Evolutionary conservation across 352 stramenopile species (phyloP).

Genomic region (Phytophthora ramorum): DNA sequence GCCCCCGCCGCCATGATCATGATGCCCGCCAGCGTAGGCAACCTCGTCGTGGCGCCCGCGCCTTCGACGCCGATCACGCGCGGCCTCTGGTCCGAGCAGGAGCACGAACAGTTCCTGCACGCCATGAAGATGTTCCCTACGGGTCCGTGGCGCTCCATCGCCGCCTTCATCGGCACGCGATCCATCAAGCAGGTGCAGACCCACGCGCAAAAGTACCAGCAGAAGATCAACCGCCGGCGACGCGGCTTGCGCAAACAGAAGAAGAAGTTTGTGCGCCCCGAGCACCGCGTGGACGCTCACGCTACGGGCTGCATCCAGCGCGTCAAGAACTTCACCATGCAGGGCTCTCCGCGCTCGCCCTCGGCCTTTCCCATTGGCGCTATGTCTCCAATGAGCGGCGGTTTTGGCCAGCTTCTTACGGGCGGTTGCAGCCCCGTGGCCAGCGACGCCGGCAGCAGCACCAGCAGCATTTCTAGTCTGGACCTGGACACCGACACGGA

Average conservation of each 20-base stretch:
- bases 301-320: conserved; percentile 72
- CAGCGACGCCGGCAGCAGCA: conserved; percentile 37
- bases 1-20: conserved; percentile 31
- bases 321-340: conserved; percentile 48
- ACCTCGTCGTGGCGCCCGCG: conserved; percentile 24
- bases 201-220: conserved; percentile 88
- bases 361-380: conserved; percentile 28
- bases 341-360: conserved; percentile 56
- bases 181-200: conserved; percentile 88
- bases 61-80: conserved; percentile 51
- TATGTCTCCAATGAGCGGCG: conserved; percentile 32
- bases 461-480: conserved; percentile 19
- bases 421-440: conserved; percentile 33
- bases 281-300: conserved; percentile 77
- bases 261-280: conserved; percentile 76
- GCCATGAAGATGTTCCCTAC: conserved; percentile 84
- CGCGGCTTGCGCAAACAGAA: conserved; percentile 86
- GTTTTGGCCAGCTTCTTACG: conserved; percentile 40
- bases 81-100: conserved; percentile 75
- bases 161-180: conserved; percentile 75
- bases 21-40: conserved; percentile 36
- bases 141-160: conserved; percentile 78
- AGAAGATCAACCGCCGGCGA: conserved; percentile 85
- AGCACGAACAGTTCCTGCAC: conserved; percentile 86
- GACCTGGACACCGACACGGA: conserved; percentile 43